A percentile compares a stretch with the other conserved stretches of the same genome.
phyloP scores from a whole-genome alignment of 2,329 filamentous ascomycete species.

The Annulohypoxylon truncatum region DNA sequence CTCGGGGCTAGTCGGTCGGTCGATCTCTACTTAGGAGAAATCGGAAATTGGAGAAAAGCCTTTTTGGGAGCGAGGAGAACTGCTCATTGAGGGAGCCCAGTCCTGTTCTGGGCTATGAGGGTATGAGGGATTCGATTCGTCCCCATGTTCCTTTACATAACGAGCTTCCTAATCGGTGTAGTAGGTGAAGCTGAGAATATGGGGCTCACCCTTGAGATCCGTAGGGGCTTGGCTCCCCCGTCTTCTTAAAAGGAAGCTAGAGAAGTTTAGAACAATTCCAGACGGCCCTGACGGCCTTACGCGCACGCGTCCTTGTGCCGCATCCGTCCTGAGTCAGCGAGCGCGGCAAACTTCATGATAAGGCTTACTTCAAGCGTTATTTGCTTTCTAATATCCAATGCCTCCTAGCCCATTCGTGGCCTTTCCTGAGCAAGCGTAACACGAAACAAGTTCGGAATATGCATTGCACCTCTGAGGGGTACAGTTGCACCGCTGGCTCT shows the following conservation, averaged over 20 bases:
- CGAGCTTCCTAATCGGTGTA: constrained; percentile 31
- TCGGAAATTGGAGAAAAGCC: constrained; percentile 29
- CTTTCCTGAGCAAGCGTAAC: constrained; percentile 7
- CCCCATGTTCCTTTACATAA: constrained; percentile 15
- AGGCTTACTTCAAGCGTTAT: background rate
- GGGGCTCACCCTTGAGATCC: constrained; percentile 23
- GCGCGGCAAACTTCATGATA: constrained; percentile 14
- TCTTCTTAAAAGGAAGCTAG: constrained; percentile 19
- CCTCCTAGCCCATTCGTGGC: background rate
- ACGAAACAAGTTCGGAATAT: background rate
- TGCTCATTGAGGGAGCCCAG: background rate
- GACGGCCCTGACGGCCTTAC: constrained; percentile 8
- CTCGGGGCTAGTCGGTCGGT: constrained; percentile 36
- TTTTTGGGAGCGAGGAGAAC: constrained; percentile 25
- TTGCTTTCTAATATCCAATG: background rate
- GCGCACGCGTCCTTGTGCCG: constrained; percentile 14
- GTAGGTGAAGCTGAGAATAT: constrained; percentile 25
- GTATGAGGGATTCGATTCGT: constrained; percentile 1
- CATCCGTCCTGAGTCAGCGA: constrained; percentile 11
- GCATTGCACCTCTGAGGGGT: constrained; percentile 3
- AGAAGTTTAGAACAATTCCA: constrained; percentile 34
- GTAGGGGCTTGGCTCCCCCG: constrained; percentile 24
- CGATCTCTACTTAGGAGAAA: constrained; percentile 34
- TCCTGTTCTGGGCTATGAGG: no score
- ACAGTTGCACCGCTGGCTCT: constrained; percentile 11